These are phyloP conservation scores for Russula emetica DNA, from an alignment of 768 basidiomycete species.

Conservation along the genomic window DNA sequence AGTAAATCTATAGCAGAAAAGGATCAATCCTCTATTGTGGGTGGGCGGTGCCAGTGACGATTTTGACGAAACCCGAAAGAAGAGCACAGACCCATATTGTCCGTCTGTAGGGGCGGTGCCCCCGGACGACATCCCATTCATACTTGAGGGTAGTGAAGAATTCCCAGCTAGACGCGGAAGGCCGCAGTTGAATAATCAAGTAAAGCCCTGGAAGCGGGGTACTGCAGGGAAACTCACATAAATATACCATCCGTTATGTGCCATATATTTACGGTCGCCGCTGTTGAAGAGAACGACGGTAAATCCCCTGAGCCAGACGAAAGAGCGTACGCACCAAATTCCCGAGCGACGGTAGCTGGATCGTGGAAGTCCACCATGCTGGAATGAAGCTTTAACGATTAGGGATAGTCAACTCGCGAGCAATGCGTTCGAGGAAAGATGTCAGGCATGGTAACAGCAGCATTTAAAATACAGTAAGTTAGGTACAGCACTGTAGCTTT, in stretches of 20 bases:
- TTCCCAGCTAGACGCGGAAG: background rate
- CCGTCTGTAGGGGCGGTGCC: background rate
- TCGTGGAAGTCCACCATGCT: slow-evolving; percentile 8
- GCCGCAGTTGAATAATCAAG: background rate
- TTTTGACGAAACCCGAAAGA: background rate
- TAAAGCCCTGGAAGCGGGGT: background rate
- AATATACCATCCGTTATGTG: background rate
- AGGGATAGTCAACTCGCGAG: background rate
- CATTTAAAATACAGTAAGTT: no score
- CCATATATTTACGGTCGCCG: slow-evolving; percentile 1
- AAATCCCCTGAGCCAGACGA: background rate
- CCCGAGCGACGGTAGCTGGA: background rate
- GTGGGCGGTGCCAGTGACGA: no score
- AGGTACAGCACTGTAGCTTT: no score
- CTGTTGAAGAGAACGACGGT: background rate
- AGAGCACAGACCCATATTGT: slow-evolving; percentile 9
- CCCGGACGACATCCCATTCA: background rate
- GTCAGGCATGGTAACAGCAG: no score
- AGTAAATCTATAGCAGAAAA: slow-evolving; percentile 2
- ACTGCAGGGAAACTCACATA: background rate
- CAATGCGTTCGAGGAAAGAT: background rate
- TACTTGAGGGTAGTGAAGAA: slow-evolving; percentile 1
- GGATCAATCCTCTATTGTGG: background rate
- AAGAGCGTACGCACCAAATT: background rate
- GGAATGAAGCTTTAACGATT: background rate